phyloP scores from a whole-genome alignment of 495 filamentous ascomycete species.

The Daldinia vernicosa region DNA sequence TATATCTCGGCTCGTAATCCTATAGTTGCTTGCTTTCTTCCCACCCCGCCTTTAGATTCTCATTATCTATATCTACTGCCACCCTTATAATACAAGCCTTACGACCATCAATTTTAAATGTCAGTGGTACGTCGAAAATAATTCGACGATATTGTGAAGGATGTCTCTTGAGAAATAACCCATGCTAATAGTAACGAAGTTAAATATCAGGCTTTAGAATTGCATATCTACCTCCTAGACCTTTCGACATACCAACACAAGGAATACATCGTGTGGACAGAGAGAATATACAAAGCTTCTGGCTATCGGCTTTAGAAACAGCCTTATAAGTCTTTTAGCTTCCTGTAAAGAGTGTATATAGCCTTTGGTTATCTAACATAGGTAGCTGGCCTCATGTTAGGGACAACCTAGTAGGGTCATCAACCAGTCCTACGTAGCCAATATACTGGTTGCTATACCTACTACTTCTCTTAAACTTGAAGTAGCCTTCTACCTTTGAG shows the following conservation, averaged over 20 bases:
- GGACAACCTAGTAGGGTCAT: neutral
- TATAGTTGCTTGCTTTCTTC: neutral
- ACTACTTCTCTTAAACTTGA: neutral
- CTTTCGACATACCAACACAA: too few species aligned
- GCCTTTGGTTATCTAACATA: neutral
- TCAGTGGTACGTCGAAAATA: neutral
- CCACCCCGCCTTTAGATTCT: neutral
- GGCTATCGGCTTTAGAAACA: too few species aligned
- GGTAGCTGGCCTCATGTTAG: neutral
- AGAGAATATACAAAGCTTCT: too few species aligned
- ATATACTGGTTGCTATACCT: neutral
- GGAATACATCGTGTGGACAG: too few species aligned
- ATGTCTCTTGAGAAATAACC: too few species aligned
- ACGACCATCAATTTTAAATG: neutral
- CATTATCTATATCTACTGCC: neutral
- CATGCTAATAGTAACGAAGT: too few species aligned
- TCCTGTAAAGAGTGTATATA: too few species aligned
- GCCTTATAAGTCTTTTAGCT: too few species aligned
- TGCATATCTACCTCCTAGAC: too few species aligned
- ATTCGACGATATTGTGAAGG: neutral
- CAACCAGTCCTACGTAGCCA: neutral
- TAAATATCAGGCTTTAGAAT: too few species aligned
- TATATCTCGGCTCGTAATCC: neutral
- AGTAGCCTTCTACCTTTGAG: neutral
- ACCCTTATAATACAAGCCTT: neutral